Evolutionary conservation across 306 rosid species (phyloP).

Genomic region (Trifolium subterraneum): DNA sequence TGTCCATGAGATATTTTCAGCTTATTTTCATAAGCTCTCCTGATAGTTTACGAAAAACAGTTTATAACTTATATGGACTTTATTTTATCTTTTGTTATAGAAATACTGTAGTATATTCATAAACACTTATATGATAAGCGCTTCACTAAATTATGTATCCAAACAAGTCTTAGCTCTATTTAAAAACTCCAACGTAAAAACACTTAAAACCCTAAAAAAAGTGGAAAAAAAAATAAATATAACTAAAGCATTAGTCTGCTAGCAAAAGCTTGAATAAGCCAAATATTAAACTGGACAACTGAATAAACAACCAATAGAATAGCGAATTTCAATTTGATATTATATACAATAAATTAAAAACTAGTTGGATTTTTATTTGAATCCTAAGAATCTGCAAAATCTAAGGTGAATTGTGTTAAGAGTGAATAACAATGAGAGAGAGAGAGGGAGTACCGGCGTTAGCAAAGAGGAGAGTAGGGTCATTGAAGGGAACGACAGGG

Average conservation of each 20-base stretch:
- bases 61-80: background rate
- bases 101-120: background rate
- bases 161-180: background rate
- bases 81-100: background rate
- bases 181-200: background rate
- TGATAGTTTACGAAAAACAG: background rate
- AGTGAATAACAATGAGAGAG: background rate
- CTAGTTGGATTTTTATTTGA: background rate
- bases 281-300: background rate
- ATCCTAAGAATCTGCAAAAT: background rate
- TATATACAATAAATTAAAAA: background rate
- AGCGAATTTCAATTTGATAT: background rate
- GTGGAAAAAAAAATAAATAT: background rate
- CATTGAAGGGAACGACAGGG: slow-evolving; percentile 90
- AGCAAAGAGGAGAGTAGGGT: slow-evolving; percentile 88
- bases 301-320: background rate
- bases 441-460: slow-evolving; percentile 67
- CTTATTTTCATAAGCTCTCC: background rate
- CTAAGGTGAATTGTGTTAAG: background rate
- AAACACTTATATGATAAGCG: background rate
- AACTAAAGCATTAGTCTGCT: background rate
- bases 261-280: slow-evolving; percentile 6
- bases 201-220: slow-evolving; percentile 4
- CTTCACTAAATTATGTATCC: background rate
- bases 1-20: background rate